Conservation (phyloP, 768 basidiomycete species). For the Sporobolomyces pararoseus region DNA sequence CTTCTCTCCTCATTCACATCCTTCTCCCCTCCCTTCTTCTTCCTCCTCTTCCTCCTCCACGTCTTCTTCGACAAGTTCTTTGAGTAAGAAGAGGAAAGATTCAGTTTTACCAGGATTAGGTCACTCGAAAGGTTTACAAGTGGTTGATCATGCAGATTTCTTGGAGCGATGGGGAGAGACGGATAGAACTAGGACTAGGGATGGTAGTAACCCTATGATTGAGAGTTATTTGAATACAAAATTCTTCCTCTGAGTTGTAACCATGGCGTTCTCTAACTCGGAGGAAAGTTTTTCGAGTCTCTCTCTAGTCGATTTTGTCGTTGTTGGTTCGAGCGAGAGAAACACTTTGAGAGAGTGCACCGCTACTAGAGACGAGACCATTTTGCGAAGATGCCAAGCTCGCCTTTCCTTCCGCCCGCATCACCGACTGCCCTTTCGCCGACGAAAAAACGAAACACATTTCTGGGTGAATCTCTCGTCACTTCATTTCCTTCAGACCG, state of each 20-base stretch:
- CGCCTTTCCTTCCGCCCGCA: no score
- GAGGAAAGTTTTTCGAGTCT: no score
- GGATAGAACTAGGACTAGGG: conserved; percentile 56
- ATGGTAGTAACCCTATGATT: conserved; percentile 45
- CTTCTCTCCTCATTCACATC: conserved; percentile 40
- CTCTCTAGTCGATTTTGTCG: no score
- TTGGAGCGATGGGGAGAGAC: conserved; percentile 78
- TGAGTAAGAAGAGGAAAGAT: conserved; percentile 40
- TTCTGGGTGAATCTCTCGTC: neutral
- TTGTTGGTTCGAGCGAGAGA: no score
- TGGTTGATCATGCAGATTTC: conserved; percentile 85
- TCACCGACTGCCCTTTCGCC: no score
- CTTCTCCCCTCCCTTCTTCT: neutral
- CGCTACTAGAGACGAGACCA: no score
- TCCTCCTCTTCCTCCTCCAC: no score
- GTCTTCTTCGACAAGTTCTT: conserved; percentile 51
- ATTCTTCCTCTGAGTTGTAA: conserved; percentile 28
- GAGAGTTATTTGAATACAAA: conserved; percentile 43
- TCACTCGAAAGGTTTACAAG: conserved; percentile 66
- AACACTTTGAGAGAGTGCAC: no score
- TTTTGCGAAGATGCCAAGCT: no score
- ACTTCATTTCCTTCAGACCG: neutral
- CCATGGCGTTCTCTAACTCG: no score
- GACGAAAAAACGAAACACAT: no score
- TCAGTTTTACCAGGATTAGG: conserved; percentile 21